A percentile compares a stretch with the other conserved stretches of the same genome.
Conservation (phyloP, 2,329 filamentous ascomycete genomes). For the Sporothrix curviconia region DNA sequence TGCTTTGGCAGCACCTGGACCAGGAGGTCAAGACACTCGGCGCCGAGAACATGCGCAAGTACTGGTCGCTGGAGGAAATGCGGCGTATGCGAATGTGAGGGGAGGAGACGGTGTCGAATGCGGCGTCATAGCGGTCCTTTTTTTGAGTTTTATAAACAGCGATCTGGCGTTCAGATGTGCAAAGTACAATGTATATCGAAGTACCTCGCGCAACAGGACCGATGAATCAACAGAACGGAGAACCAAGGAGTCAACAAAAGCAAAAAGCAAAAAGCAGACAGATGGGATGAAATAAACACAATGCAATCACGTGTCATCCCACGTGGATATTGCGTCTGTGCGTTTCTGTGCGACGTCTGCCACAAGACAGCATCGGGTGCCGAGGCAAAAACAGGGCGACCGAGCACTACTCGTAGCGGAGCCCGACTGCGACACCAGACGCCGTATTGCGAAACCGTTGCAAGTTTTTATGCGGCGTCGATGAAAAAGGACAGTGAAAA, state of each 20-base stretch:
- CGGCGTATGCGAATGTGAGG: conserved; percentile 45
- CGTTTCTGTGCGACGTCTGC: background rate
- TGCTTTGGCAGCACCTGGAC: conserved; percentile 77
- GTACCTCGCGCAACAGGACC: background rate
- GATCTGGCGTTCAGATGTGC: no score
- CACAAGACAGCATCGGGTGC: conserved; percentile 8
- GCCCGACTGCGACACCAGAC: background rate
- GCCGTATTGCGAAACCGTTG: background rate
- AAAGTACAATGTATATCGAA: background rate
- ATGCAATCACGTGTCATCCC: background rate
- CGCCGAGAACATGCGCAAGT: conserved; percentile 81
- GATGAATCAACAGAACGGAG: background rate
- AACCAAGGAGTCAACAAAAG: background rate
- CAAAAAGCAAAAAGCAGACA: background rate
- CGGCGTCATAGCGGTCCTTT: no score
- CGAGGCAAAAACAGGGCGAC: background rate
- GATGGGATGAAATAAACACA: background rate
- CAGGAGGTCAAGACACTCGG: conserved; percentile 73
- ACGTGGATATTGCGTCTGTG: background rate
- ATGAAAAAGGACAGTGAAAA: no score
- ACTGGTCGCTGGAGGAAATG: conserved; percentile 74
- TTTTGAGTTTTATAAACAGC: background rate
- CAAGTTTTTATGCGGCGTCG: background rate
- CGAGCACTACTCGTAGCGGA: background rate
- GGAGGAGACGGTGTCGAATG: no score